Percentiles rank a stretch among this genome's conserved stretches.
phyloP scores from a whole-genome alignment of 495 filamentous ascomycete species.

The Glarea lozoyensis region DNA sequence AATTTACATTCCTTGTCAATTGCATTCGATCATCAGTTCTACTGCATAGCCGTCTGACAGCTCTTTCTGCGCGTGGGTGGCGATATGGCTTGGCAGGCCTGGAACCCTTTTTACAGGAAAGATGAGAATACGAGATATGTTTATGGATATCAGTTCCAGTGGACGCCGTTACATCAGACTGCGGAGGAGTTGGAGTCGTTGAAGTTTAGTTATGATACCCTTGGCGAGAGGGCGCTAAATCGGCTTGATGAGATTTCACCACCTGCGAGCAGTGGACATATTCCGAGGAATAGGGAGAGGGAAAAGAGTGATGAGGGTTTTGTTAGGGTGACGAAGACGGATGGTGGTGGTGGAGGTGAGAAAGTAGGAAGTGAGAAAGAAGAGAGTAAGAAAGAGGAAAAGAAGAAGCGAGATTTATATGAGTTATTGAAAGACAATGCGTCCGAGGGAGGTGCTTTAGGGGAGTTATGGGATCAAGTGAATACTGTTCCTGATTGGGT shows the following conservation, averaged over 20 bases:
- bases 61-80: too few species aligned
- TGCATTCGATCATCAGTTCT: too few species aligned
- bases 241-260: slow-evolving; percentile 49
- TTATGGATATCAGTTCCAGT: slow-evolving; percentile 65
- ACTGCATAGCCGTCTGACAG: too few species aligned
- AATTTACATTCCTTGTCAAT: too few species aligned
- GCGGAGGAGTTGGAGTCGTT: slow-evolving; percentile 49
- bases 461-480: slow-evolving; percentile 56
- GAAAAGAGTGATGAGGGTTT: too few species aligned
- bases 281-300: slow-evolving; percentile 13
- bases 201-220: slow-evolving; percentile 55
- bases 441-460: slow-evolving; percentile 44
- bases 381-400: slow-evolving; percentile 13
- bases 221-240: slow-evolving; percentile 57
- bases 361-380: slow-evolving; percentile 3
- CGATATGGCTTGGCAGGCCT: slow-evolving; percentile 31
- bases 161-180: slow-evolving; percentile 57
- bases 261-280: slow-evolving; percentile 14
- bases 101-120: slow-evolving; percentile 23
- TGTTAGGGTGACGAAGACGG: neutral
- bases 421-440: slow-evolving; percentile 49
- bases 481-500: slow-evolving; percentile 71
- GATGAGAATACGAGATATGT: slow-evolving; percentile 23
- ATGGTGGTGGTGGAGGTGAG: neutral
- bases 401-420: slow-evolving; percentile 47